These are phyloP conservation scores for Chlorella sp. DNA, from an alignment of 139 green algal genomes.

Conservation along the genomic window DNA sequence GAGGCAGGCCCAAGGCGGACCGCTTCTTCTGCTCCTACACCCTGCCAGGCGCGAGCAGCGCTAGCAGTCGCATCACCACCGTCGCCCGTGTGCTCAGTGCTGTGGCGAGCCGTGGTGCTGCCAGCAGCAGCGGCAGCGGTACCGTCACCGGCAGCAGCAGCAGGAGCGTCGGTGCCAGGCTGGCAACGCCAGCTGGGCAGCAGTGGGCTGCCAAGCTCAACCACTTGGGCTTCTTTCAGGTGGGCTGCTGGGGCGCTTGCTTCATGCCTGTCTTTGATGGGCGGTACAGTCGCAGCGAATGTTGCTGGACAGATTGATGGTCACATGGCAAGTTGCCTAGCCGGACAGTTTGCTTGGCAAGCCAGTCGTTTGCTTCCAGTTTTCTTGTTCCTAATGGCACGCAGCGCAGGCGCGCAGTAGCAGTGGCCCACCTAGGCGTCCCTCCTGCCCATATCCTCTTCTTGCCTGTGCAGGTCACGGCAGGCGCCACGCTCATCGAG, in stretches of 20 bases:
- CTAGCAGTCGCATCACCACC: not conserved
- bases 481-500: not conserved
- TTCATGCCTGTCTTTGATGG: not conserved
- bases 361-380: too few relatives aligned
- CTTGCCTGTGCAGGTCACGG: not conserved
- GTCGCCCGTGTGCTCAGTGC: not conserved
- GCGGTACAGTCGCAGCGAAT: not conserved
- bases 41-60: slow-evolving; percentile 3
- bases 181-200: not conserved
- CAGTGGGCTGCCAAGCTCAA: slow-evolving; percentile 7
- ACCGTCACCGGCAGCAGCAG: not conserved
- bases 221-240: slow-evolving; percentile 24
- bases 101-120: not conserved
- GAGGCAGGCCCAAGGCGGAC: slow-evolving; percentile 14
- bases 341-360: not conserved
- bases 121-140: not conserved
- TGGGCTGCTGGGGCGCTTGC: not conserved
- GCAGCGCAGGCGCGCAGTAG: not conserved
- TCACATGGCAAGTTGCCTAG: not conserved
- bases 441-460: not conserved
- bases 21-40: slow-evolving; percentile 21
- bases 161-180: not conserved
- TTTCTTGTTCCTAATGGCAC: too few relatives aligned
- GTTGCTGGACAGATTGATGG: too few relatives aligned
- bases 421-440: not conserved